Percentiles rank a stretch among this genome's conserved stretches.
phyloP scores from a whole-genome alignment of 305 asterid species.

The Fraxinus albicans region DNA sequence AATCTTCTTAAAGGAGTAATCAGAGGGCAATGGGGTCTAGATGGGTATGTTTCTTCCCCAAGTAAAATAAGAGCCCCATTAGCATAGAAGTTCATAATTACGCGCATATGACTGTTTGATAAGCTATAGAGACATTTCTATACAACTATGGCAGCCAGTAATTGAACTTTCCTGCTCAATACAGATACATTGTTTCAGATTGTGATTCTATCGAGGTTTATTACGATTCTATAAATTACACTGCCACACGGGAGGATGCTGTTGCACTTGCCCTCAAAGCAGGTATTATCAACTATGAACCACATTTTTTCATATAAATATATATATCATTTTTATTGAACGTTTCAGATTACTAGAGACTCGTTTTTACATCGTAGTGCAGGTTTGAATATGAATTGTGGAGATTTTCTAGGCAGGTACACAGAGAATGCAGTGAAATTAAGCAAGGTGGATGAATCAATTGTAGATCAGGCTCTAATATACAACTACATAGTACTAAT shows the following conservation, averaged over 20 bases:
- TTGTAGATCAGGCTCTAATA: conserved; percentile 29
- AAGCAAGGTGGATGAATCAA: conserved; percentile 37
- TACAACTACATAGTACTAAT: conserved; percentile 32
- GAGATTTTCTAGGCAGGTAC: conserved; percentile 21
- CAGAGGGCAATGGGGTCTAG: conserved; percentile 43
- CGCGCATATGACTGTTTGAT: background rate
- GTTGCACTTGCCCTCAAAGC: conserved; percentile 41
- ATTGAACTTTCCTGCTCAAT: background rate
- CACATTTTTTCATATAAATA: background rate
- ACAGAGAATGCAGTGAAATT: conserved; percentile 30
- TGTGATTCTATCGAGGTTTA: conserved; percentile 37
- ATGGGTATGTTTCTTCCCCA: conserved; percentile 25
- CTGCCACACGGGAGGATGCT: conserved; percentile 32
- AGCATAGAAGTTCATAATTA: background rate
- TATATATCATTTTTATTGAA: background rate
- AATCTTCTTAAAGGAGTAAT: conserved; percentile 27
- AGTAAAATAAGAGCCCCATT: background rate
- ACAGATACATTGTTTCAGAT: conserved; percentile 38
- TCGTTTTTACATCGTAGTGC: background rate
- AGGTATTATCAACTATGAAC: conserved; percentile 15
- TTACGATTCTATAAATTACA: conserved; percentile 27
- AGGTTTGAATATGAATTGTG: conserved; percentile 51
- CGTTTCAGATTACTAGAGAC: background rate
- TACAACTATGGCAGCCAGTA: background rate
- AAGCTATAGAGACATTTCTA: background rate